Evolutionary conservation across 495 filamentous ascomycete species (phyloP).

Genomic region (Schizothecium vesticola): DNA sequence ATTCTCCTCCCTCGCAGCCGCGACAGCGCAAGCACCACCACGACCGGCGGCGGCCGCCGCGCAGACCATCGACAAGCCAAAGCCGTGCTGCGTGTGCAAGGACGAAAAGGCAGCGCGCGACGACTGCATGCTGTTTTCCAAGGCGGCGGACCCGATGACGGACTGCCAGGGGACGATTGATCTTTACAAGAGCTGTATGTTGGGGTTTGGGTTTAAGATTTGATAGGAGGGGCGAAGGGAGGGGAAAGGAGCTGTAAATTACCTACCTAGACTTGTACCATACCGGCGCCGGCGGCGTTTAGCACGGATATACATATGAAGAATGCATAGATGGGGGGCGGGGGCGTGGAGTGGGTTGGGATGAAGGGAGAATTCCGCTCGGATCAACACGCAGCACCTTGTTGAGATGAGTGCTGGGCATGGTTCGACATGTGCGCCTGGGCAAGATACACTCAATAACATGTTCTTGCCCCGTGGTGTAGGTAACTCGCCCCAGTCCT

Average conservation of each 20-base stretch:
- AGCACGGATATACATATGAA: neutral
- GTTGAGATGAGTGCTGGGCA: neutral
- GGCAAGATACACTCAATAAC: neutral
- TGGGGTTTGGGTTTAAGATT: slow-evolving; percentile 83
- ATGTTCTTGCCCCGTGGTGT: neutral
- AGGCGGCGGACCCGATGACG: slow-evolving; percentile 63
- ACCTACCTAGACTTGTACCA: slow-evolving; percentile 6
- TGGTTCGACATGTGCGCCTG: neutral
- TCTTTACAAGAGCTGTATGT: slow-evolving; percentile 88
- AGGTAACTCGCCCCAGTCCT: neutral
- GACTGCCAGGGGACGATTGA: slow-evolving; percentile 79
- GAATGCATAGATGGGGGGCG: slow-evolving; percentile 2
- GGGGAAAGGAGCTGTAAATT: neutral
- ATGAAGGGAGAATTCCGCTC: slow-evolving; percentile 4
- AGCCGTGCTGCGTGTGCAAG: slow-evolving; percentile 98
- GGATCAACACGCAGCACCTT: neutral
- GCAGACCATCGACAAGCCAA: slow-evolving; percentile 33
- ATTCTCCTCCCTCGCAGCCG: neutral
- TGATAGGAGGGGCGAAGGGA: slow-evolving; percentile 22
- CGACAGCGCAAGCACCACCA: slow-evolving; percentile 17
- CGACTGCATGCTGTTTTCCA: slow-evolving; percentile 98
- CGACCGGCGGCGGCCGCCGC: slow-evolving; percentile 28
- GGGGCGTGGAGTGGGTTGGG: neutral
- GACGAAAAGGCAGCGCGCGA: slow-evolving; percentile 86
- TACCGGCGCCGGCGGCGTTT: slow-evolving; percentile 8